Base-by-base conservation (phyloP, 768 basidiomycete species). In the Pleurotus pulmonarius region DNA sequence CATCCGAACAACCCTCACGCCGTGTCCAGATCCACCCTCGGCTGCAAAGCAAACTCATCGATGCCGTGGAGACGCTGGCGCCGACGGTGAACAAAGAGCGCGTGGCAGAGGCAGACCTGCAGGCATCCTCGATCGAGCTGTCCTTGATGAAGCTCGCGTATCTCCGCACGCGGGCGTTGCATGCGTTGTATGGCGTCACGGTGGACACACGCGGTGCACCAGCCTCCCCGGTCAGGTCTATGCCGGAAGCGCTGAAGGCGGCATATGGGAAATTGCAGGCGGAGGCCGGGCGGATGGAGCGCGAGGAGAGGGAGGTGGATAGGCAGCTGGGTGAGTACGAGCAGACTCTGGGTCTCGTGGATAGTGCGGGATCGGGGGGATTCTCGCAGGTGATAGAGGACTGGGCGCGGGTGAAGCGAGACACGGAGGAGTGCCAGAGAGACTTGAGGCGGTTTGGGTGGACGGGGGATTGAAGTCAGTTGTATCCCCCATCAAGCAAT, bases 371-470 rank as follows among this genome's bases (percentile, higher is more conserved):
- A 3, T 59, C 63, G 9, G 69, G 69, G 3, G 76, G 77, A 38
- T 82, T 77, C 58, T 66, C 63, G 46, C 79, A 82, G 63, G 65
- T 82, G 15, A 71, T 80, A 8, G 69, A 74, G 45, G 81, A 82
- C 57, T 80, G 76, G 74, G 69, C 75, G 5, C 67, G 71, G 41
- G 74, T 81, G 9, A 72, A 76, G 63, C 69, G 68, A 57, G 80
- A 79, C 60, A 75, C 69, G 15, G 80, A 82, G 37, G 80, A 82
- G 62, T 80, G 82, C 58, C 63, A 69, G 58, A 69, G 65, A 51
- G 81, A 83, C 60, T 65, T 83, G 55, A 67, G 75, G 54, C 69
- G 81, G 40, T 67, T 82, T 16, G 81, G 80, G 3, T 82, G 79
- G 78, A 78, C 76, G 7, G 78, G 75, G 12, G 73, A 76, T 62